phyloP scores from a whole-genome alignment of 768 basidiomycete species.

The Mycena kentingensis region DNA sequence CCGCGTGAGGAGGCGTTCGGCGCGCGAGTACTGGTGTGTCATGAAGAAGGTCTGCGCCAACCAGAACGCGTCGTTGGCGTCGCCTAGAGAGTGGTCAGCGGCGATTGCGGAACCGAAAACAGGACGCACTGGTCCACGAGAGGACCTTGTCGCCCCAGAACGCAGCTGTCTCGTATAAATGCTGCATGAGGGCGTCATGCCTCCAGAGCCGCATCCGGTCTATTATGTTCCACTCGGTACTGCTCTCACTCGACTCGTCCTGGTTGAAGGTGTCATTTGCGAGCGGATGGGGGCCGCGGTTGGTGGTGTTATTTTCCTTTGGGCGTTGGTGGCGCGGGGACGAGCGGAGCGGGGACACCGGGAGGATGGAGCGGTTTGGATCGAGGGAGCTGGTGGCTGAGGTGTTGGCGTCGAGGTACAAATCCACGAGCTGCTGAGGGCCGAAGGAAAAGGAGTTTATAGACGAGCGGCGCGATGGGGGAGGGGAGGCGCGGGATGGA shows the following conservation, averaged over 20 bases:
- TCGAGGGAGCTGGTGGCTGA: conserved; percentile 64
- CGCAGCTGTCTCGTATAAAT: conserved; percentile 93
- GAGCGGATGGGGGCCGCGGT: conserved; percentile 62
- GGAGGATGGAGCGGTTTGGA: conserved; percentile 78
- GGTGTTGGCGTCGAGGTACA: conserved; percentile 65
- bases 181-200: conserved; percentile 98
- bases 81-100: conserved; percentile 52
- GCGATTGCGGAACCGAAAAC: conserved; percentile 23
- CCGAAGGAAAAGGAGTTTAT: conserved; percentile 84
- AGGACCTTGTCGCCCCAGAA: conserved; percentile 99
- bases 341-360: conserved; percentile 68
- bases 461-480: conserved; percentile 60
- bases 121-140: conserved; percentile 85
- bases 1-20: conserved; percentile 87
- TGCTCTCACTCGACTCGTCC: conserved; percentile 59
- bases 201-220: conserved; percentile 97
- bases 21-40: conserved; percentile 92
- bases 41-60: conserved; percentile 97
- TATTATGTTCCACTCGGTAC: conserved; percentile 81
- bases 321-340: conserved; percentile 64
- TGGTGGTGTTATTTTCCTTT: conserved; percentile 53
- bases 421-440: conserved; percentile 73
- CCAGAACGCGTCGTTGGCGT: conserved; percentile 99
- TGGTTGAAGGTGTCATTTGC: conserved; percentile 77
- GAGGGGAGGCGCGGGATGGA: conserved; percentile 55